phyloP scores from a whole-genome alignment of 139 green algal species.

The Bryopsis sp. region DNA sequence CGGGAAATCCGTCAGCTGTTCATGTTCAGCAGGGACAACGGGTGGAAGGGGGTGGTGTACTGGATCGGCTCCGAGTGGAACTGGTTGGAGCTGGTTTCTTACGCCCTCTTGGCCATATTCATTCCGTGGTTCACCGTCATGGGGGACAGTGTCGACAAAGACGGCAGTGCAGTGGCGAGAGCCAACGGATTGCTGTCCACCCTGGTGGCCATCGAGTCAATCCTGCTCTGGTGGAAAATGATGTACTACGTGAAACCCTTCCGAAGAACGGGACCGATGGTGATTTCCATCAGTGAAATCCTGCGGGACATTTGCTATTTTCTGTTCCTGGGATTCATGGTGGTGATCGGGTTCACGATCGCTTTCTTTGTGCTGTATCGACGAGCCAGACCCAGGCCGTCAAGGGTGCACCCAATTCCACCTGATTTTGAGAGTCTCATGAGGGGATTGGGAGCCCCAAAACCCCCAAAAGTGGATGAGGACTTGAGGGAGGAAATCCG shows the following conservation, averaged over 20 bases:
- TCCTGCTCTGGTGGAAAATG: conserved; percentile 17
- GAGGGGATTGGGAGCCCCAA: too few species aligned
- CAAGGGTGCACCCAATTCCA: too few species aligned
- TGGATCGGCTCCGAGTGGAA: conserved; percentile 16
- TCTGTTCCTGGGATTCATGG: not conserved
- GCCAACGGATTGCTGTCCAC: too few species aligned
- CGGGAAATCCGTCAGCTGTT: not conserved
- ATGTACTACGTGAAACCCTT: conserved; percentile 10
- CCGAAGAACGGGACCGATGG: conserved; percentile 6
- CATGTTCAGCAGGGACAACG: conserved; percentile 3
- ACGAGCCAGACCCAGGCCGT: too few species aligned
- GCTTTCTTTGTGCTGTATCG: conserved; percentile 13
- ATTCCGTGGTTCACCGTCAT: too few species aligned
- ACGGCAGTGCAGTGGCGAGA: too few species aligned
- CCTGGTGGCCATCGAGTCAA: conserved; percentile 1
- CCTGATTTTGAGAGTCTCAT: too few species aligned
- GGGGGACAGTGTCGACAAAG: too few species aligned
- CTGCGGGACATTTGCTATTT: conserved; percentile 1
- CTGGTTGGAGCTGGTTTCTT: conserved; percentile 15
- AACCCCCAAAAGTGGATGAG: too few species aligned
- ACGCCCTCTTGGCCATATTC: not conserved
- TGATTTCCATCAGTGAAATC: conserved; percentile 11
- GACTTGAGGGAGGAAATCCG: not conserved
- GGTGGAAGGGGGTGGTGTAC: conserved; percentile 1
- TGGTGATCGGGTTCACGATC: conserved; percentile 13